Evolutionary conservation across 345 rosid species (phyloP), one percentile per base, ranked within the genome.

Genomic region (Gossypium longicalyx): DNA sequence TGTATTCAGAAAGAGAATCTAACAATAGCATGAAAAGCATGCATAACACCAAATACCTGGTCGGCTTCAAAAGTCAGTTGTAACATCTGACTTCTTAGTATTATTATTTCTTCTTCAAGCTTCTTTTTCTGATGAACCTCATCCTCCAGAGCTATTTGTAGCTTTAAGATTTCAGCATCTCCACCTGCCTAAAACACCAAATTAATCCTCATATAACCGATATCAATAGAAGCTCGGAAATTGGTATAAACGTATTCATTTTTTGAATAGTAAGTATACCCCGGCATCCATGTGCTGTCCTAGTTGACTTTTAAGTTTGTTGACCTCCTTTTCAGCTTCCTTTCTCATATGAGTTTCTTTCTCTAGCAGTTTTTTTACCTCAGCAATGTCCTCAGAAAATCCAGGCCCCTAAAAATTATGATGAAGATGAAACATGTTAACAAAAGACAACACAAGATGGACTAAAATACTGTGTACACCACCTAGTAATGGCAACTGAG

Each of bases 51-150:
- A 47, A 59, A 71, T 84, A 96, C 99, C 98, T 96, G 97, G 75
- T 96, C 98, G 68, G 97, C 93, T 80, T 93, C 98, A 79, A 89
- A 86, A 75, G 90, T 90, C 82, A 93, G 80, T 66, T 93, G 98
- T 82, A 93, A 81, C 82, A 93, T 79, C 82, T 89, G 98, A 81
- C 93, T 90, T 77, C 87, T 87, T 64, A 93, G 81, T 44, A 86
- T 67, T 79, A 84, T 78, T 74, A 88, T 87, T 85, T 96, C 95
- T 77, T 85, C 93, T 80, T 93, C 98, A 80, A 91, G 93, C 79
- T 88, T 96, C 88, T 80, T 87, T 77, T 87, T 93, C 80, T 90
- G 90, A 72, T 59, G 25, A 41, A 85, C 87, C 83, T 93, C 98
- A 20, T 91, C 97, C 80, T 96, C 98, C 70, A 96, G 83, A 78